phyloP scores from a whole-genome alignment of 768 basidiomycete genomes.

The Leucosporidium scottii region DNA sequence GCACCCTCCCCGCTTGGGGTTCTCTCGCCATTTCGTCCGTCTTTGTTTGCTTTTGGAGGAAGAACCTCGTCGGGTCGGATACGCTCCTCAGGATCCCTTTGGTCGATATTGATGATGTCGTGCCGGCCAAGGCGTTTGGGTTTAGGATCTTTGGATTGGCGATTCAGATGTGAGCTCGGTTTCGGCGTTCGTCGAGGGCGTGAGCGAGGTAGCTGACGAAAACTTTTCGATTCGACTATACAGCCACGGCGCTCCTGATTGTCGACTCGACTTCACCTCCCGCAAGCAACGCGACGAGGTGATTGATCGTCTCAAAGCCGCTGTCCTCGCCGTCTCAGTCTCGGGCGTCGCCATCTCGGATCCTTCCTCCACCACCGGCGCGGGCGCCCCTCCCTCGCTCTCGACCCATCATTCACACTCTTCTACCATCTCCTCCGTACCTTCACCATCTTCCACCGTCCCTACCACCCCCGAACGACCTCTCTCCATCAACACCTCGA shows the following conservation, averaged over 20 bases:
- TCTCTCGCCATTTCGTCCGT: not conserved
- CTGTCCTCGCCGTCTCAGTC: not conserved
- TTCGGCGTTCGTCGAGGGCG: no score
- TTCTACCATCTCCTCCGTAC: not conserved
- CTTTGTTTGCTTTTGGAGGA: slow-evolving; percentile 5
- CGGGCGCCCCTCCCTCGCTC: not conserved
- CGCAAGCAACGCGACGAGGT: slow-evolving; percentile 3
- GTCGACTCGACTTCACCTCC: not conserved
- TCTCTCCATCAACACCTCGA: no score
- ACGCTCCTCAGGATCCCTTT: not conserved
- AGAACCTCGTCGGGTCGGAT: not conserved
- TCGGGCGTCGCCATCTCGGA: not conserved
- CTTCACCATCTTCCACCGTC: not conserved
- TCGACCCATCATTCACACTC: not conserved
- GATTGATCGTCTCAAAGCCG: not conserved
- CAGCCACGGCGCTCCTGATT: not conserved
- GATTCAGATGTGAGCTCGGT: not conserved
- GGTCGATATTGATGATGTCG: slow-evolving; percentile 1
- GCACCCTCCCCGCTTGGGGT: slow-evolving; percentile 6
- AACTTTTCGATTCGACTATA: not conserved
- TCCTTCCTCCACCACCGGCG: not conserved
- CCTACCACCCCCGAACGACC: not conserved
- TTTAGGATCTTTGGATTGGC: not conserved
- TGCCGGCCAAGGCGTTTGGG: not conserved
- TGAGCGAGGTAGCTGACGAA: no score